Evolutionary conservation across 768 basidiomycete species (phyloP).

Genomic region (Candolleomyces eurysporus): DNA sequence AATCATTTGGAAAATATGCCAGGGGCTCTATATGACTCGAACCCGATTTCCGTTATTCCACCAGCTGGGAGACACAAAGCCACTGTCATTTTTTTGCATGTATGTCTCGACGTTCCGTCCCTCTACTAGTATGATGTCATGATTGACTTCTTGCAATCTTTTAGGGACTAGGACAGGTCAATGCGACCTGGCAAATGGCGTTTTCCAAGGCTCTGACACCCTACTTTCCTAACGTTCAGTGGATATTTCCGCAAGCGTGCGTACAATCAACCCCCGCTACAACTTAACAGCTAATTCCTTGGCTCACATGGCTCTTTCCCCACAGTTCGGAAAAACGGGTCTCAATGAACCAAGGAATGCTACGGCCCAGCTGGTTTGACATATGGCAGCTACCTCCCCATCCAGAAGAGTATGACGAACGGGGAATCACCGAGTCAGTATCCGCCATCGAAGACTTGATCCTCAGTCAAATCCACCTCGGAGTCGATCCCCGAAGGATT

Average conservation of each 20-base stretch:
- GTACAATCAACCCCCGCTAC: neutral
- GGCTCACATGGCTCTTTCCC: slow-evolving; percentile 15
- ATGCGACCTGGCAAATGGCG: slow-evolving; percentile 25
- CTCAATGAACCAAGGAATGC: slow-evolving; percentile 21
- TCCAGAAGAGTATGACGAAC: slow-evolving; percentile 27
- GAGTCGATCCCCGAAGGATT: slow-evolving; percentile 25
- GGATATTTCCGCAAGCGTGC: slow-evolving; percentile 39
- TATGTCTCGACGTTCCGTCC: slow-evolving; percentile 24
- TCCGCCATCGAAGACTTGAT: slow-evolving; percentile 28
- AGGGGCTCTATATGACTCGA: neutral
- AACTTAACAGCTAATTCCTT: neutral
- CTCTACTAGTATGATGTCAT: neutral
- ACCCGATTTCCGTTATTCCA: neutral
- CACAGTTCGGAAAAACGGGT: slow-evolving; percentile 10
- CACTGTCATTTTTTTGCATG: slow-evolving; percentile 69
- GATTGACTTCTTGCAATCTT: neutral
- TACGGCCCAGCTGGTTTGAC: slow-evolving; percentile 37
- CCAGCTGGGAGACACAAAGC: slow-evolving; percentile 44
- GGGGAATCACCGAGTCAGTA: slow-evolving; percentile 24
- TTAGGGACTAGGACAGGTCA: slow-evolving; percentile 33
- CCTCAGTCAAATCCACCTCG: slow-evolving; percentile 25
- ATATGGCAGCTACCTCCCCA: slow-evolving; percentile 31
- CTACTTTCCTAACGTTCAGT: slow-evolving; percentile 29
- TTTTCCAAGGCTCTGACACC: slow-evolving; percentile 23
- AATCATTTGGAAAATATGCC: neutral